Evolutionary conservation across 2,329 filamentous ascomycete genomes (phyloP).

Genomic region (Fonsecaea nubica): DNA sequence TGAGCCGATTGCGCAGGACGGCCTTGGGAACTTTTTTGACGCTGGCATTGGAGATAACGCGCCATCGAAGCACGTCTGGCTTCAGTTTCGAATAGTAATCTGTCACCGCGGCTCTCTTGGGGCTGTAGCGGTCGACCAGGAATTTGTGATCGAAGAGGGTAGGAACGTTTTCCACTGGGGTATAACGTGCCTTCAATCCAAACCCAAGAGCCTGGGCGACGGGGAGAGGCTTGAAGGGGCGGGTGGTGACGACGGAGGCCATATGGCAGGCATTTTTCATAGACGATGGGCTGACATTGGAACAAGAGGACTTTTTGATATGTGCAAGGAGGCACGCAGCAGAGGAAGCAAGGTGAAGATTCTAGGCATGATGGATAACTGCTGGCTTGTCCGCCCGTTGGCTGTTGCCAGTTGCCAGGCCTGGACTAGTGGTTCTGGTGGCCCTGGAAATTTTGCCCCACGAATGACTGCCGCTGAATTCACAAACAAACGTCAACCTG

Average conservation of each 20-base stretch:
- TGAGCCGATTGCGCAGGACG: slow-evolving; percentile 56
- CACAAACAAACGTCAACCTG: slow-evolving; percentile 26
- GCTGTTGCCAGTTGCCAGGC: background rate
- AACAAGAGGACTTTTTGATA: background rate
- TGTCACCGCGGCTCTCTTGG: slow-evolving; percentile 43
- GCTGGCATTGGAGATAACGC: slow-evolving; percentile 46
- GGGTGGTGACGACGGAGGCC: slow-evolving; percentile 4
- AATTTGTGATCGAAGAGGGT: slow-evolving; percentile 25
- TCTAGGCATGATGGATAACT: background rate
- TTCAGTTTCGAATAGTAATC: slow-evolving; percentile 49
- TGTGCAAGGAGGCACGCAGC: background rate
- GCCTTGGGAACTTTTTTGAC: slow-evolving; percentile 45
- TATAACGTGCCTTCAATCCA: slow-evolving; percentile 19
- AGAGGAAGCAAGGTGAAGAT: slow-evolving; percentile 2
- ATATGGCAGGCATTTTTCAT: slow-evolving; percentile 8
- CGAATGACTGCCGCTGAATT: slow-evolving; percentile 5
- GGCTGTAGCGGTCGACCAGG: slow-evolving; percentile 46
- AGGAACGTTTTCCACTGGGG: slow-evolving; percentile 39
- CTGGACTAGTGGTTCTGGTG: background rate
- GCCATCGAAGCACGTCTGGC: slow-evolving; percentile 57
- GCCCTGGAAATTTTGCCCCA: slow-evolving; percentile 21
- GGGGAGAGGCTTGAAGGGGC: slow-evolving; percentile 17
- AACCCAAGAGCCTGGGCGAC: slow-evolving; percentile 22
- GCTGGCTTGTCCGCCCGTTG: background rate
- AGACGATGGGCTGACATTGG: background rate